Evolutionary conservation across 2,329 filamentous ascomycete species (phyloP), one percentile per base, ranked within the genome.

Genomic region (Zymoseptoria passerinii): DNA sequence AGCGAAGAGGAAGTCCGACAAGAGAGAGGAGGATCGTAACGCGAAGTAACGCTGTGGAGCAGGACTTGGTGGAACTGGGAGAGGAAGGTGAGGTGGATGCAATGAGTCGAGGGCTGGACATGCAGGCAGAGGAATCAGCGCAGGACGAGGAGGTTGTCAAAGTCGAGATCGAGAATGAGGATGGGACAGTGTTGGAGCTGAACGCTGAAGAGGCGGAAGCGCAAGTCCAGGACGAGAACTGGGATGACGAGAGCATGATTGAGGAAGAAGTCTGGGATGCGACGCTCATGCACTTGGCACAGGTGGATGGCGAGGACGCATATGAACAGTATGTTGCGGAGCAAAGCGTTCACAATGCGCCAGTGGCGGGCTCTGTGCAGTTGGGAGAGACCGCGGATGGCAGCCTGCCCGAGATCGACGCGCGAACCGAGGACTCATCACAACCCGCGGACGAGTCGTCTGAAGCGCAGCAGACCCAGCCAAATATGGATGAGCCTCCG

Each of bases 1-100:
- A 72, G 23, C 62, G 50, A 5, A 52, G 65, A 52, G 67, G 60
- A 9, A 70, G 67, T 62, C 69, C 69, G 0, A 54, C 29, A 8
- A 44, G 35, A 44, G 63, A 57, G 29, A 51, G 69, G 52, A 66
- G 67, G 52, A 71, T 72, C 52, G 67, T 67, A 3, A 72, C 70
- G 18, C 57, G 68, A 55, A 67, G 65, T 55, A 55, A 44, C 29
- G 49, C 54, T 6, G 58, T 52, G 13, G 52, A 56, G 16, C 58
- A 61, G 54, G 66, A 64, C 10, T 57, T 69, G 48, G 28, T 68
- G 5, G 65, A 61, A 48, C 44, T 69, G 20, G 63, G 67, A 4
- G 65, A 65, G 8, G 63, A 65, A 20, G 61, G 59, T 7, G 60
- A 56, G 28, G 51, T 50, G n/a, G 8, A 50, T 10, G 51, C 18